These are phyloP conservation scores for Rubroboletus pulcherrimus DNA, from an alignment of 768 basidiomycete species.

Conservation along the genomic window DNA sequence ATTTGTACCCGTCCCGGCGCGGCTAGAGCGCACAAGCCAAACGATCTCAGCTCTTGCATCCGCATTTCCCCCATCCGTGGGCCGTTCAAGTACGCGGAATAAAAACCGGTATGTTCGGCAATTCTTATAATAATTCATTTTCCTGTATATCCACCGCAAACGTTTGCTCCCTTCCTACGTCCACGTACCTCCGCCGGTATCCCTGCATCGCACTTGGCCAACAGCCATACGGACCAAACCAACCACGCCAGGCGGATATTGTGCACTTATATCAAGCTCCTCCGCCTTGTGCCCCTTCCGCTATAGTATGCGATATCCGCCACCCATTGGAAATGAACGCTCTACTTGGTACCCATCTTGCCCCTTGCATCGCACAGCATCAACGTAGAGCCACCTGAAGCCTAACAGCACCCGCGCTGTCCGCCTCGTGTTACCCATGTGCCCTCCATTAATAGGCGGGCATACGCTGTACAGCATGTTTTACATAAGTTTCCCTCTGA, in stretches of 20 bases:
- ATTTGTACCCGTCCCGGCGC: background rate
- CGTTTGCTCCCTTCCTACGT: background rate
- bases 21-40: background rate
- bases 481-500: constrained; percentile 15
- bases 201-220: background rate
- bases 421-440: constrained; percentile 24
- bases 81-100: background rate
- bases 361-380: background rate
- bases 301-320: background rate
- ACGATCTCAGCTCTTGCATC: background rate
- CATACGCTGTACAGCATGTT: constrained; percentile 1
- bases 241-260: background rate
- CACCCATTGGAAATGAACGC: background rate
- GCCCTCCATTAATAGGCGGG: constrained; percentile 4
- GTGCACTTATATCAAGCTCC: background rate
- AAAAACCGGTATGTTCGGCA: background rate
- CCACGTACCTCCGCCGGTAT: constrained; percentile 2
- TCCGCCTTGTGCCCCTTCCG: background rate
- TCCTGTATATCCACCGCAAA: background rate
- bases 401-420: background rate
- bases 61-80: background rate
- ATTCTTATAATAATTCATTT: background rate
- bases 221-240: background rate
- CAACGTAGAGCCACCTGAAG: background rate
- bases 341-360: background rate